These are phyloP conservation scores for Kwoniella botswanensis DNA, from an alignment of 768 basidiomycete species.

Conservation along the genomic window DNA sequence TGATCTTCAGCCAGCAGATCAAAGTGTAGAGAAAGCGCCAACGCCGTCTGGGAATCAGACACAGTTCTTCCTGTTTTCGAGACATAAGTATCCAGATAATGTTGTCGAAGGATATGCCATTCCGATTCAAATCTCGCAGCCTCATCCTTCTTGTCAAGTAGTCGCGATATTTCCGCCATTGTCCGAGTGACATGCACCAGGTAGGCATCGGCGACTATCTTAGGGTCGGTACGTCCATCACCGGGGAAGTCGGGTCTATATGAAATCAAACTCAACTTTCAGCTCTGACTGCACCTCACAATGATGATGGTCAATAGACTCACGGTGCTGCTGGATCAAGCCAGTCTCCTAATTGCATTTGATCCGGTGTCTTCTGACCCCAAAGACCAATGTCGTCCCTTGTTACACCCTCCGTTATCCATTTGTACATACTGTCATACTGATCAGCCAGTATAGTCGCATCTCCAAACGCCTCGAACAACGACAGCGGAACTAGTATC, in stretches of 20 bases:
- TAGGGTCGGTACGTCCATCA: constrained; percentile 5
- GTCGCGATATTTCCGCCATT: neutral
- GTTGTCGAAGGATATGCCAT: constrained; percentile 15
- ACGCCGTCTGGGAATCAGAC: constrained; percentile 39
- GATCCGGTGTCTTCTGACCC: neutral
- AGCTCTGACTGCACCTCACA: constrained; percentile 16
- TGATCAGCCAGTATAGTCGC: constrained; percentile 33
- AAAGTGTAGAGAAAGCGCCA: constrained; percentile 34
- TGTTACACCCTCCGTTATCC: constrained; percentile 48
- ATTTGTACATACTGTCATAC: constrained; percentile 41
- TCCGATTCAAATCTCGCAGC: constrained; percentile 34
- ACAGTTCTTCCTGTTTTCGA: constrained; percentile 36
- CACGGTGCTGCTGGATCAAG: constrained; percentile 42
- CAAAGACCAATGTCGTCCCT: constrained; percentile 36
- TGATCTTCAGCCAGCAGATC: constrained; percentile 24
- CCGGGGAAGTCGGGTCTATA: constrained; percentile 3
- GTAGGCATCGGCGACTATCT: constrained; percentile 19
- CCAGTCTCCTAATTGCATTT: constrained; percentile 48
- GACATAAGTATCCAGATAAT: constrained; percentile 33
- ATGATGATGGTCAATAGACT: no score
- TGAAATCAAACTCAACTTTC: constrained; percentile 32
- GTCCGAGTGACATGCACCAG: constrained; percentile 11
- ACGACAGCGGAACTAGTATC: constrained; percentile 40
- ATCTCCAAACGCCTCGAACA: constrained; percentile 44
- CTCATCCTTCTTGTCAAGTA: neutral